Conservation (phyloP, 148 eudicot genomes). For the Fallopia convolvulus region DNA sequence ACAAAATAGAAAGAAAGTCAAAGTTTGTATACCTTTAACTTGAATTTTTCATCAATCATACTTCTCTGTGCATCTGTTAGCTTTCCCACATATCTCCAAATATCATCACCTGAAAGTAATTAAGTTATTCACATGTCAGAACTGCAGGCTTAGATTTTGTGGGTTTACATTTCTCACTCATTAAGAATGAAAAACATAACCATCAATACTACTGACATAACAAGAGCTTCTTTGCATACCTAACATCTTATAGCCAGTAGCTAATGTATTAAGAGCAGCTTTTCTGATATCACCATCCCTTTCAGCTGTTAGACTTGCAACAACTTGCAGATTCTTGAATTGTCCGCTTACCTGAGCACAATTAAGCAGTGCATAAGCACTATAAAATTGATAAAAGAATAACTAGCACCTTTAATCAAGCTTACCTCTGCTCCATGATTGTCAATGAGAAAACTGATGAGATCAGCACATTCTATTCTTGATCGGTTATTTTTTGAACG, state of each 20-base stretch:
- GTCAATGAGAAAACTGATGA: conserved; percentile 79
- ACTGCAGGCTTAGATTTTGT: background rate
- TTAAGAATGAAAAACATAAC: background rate
- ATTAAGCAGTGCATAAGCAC: background rate
- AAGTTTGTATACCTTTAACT: conserved; percentile 59
- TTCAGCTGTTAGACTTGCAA: conserved; percentile 91
- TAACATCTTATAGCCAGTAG: conserved; percentile 86
- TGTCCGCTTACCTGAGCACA: conserved; percentile 66
- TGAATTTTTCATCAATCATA: conserved; percentile 94
- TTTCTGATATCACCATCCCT: conserved; percentile 93
- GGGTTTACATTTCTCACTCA: background rate
- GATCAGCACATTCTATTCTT: conserved; percentile 80
- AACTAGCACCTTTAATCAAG: background rate
- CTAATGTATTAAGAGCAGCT: conserved; percentile 82
- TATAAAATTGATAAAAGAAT: background rate
- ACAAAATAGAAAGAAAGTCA: background rate
- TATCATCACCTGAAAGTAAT: conserved; percentile 62
- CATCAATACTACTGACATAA: background rate
- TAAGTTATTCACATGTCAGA: background rate
- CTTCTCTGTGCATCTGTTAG: conserved; percentile 93
- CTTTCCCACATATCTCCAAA: conserved; percentile 93
- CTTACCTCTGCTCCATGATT: conserved; percentile 69
- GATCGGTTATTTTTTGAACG: conserved; percentile 87
- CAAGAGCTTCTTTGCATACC: conserved; percentile 36
- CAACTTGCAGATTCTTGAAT: conserved; percentile 83